Evolutionary conservation across 2,329 filamentous ascomycete species (phyloP).

Genomic region (Colletotrichum musicola): DNA sequence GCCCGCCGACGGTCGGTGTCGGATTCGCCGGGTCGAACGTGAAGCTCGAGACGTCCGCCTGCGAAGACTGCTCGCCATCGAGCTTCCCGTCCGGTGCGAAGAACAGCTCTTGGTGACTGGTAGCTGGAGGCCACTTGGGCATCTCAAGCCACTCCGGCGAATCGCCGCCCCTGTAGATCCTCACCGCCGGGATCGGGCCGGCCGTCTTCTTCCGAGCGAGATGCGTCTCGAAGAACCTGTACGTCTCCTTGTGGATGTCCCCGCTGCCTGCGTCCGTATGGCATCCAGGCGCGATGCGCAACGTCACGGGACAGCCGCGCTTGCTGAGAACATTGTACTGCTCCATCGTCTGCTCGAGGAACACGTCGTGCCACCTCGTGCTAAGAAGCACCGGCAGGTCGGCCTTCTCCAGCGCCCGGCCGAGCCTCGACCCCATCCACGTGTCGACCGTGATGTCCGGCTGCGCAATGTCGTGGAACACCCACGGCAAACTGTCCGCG

Average conservation of each 20-base stretch:
- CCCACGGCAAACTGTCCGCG: conserved; percentile 23
- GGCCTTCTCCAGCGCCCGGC: conserved; percentile 35
- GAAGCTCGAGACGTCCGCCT: conserved; percentile 33
- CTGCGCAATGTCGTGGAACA: conserved; percentile 23
- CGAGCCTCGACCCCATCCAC: conserved; percentile 25
- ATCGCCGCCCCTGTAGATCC: conserved; percentile 37
- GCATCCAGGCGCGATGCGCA: conserved; percentile 41
- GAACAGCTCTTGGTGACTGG: conserved; percentile 17
- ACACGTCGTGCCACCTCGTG: conserved; percentile 41
- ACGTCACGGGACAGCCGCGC: conserved; percentile 35
- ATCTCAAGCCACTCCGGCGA: conserved; percentile 36
- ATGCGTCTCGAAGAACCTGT: conserved; percentile 31
- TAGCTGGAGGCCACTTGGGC: conserved; percentile 35
- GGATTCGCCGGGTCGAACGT: conserved; percentile 44
- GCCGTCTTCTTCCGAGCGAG: background rate
- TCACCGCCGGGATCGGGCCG: conserved; percentile 5
- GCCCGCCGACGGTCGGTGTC: conserved; percentile 42
- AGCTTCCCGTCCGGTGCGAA: conserved; percentile 9
- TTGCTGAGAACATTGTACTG: conserved; percentile 34
- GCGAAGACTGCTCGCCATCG: background rate
- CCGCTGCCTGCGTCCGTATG: conserved; percentile 29
- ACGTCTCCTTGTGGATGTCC: conserved; percentile 16
- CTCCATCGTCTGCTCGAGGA: conserved; percentile 37
- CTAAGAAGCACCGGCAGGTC: conserved; percentile 39
- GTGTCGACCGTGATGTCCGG: conserved; percentile 30